Base-by-base conservation (phyloP, 371 early-diverging fungal genomes). In the Lichtheimia corymbifera region DNA sequence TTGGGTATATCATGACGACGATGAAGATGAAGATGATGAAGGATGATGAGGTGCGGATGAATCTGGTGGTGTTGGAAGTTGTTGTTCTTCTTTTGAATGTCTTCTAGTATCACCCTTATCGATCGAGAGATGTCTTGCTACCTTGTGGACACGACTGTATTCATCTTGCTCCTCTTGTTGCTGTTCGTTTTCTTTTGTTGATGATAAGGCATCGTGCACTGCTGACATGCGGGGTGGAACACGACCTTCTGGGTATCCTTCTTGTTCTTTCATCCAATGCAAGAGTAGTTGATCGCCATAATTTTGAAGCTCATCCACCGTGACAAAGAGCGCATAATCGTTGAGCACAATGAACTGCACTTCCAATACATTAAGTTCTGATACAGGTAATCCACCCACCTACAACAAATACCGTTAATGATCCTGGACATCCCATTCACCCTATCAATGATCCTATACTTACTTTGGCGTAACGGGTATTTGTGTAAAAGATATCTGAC, bases 341-440 rank as follows among this genome's bases (percentile, higher is more conserved):
- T 86, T 82, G 25, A 91, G 68, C 14, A 80, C 78, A 24, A 95
- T 73, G 61, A 95, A 93, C 64, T 94, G 91, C 13, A 95, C 70
- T 70, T 96, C 96, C 42, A 96, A 72, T 43, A 82, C 78, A 76
- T 97, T 97, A 44, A 97, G 77, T 72, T 97, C 98, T 17, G 82
- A 73, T 5, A 93, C 84, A 5, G 94, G 88, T 12, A 97, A 72
- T 5, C 98, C 98, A 52, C 98, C 98, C 28, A 97, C 97, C 90
- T 90, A 74, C 18, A 42, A 62, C 20, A 28, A 52, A 13, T 15
- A 40, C 0, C 12, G 47, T 47, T 6, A n/a, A 47, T 22, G 2
- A 47, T 22, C 47, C 9, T 9, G 22, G 1, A 47, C 6, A 6
- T 11, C 45, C 7, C 6, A 6, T 11, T 6, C 7, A 47, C 2